Base-by-base conservation (phyloP, 345 rosid species). In the Cardamine chenopodiifolia region DNA sequence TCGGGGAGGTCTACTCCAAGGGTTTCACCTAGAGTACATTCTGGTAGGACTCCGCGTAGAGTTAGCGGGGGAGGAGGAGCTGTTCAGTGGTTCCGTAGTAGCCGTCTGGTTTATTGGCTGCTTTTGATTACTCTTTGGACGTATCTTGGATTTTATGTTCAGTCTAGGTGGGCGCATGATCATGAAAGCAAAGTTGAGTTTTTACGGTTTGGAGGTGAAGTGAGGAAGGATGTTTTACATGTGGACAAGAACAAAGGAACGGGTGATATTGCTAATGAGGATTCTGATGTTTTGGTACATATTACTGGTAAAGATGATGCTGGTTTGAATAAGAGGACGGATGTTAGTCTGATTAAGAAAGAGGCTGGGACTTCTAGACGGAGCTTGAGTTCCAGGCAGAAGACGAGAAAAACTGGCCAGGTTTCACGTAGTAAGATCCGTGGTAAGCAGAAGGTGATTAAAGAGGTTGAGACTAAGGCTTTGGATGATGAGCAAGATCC, bases 111-210 rank as follows among this genome's bases (percentile, higher is more conserved):
- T 61, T 91, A 89, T 56, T 93, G 98, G 98, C 75, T 93, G 74
- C 96, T 93, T 79, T 83, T 93, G 80, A 89, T 93, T 75, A 89
- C 96, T 76, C 93, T 93, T 12, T 93, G 98, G 98, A 78, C 97
- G 74, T 93, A 91, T 80, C 91, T 93, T 77, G 97, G 96, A 44
- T 93, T 91, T 67, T 89, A 88, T 70, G 90, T 91, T n/a, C 98
- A 93, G 86, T 93, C 98, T 47, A 82, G 85, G 75, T 93, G 98
- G 98, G 98, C 96, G 35, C 98, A 93, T 79, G 93, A 90, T 83
- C 77, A 90, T 62, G 79, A 82, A 63, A 87, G 87, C 34, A 77
- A 88, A 23, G 80, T 81, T 65, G 88, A 89, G 44, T 87, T 93
- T 73, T 81, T 87, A 31, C 86, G 85, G 55, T 89, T 91, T 79